phyloP scores from a whole-genome alignment of 1,284 basidiomycete species.

The Papiliotrema laurentii region DNA sequence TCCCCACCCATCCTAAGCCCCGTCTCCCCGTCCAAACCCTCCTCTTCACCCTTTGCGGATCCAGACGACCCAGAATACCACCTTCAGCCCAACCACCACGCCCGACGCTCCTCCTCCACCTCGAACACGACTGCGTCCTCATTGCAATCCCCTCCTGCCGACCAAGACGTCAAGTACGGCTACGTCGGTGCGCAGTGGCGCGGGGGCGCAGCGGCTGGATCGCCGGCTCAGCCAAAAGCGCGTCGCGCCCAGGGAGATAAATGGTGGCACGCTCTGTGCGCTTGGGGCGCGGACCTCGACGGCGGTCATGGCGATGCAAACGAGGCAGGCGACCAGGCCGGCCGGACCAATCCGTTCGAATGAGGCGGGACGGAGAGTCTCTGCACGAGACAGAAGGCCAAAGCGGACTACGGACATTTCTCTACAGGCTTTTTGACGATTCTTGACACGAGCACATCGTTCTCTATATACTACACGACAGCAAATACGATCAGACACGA shows the following conservation, averaged over 20 bases:
- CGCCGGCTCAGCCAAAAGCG: background rate
- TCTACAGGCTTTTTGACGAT: too few relatives aligned
- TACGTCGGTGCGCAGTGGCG: constrained; percentile 24
- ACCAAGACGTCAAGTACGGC: constrained; percentile 4
- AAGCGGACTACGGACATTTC: too few relatives aligned
- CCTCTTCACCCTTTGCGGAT: background rate
- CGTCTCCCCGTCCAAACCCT: background rate
- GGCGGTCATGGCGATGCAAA: constrained; percentile 10
- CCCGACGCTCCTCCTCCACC: background rate
- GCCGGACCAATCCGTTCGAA: constrained; percentile 17
- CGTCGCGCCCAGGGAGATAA: constrained; percentile 20
- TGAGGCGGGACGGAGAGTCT: too few relatives aligned
- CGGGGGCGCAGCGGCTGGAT: constrained; percentile 12
- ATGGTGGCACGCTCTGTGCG: constrained; percentile 39
- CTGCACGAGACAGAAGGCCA: too few relatives aligned
- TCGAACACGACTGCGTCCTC: constrained; percentile 1
- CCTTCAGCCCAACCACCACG: background rate
- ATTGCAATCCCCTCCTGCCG: constrained; percentile 1
- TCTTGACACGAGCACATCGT: too few relatives aligned
- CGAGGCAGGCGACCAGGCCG: constrained; percentile 18
- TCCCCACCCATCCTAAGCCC: too few relatives aligned
- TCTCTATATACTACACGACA: too few relatives aligned
- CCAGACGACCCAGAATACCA: background rate
- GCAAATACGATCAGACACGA: too few relatives aligned
- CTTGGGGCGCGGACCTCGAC: constrained; percentile 37